These are phyloP conservation scores for Nannizziopsis barbatae DNA, from an alignment of 2,329 filamentous ascomycete species.

Conservation along the genomic window DNA sequence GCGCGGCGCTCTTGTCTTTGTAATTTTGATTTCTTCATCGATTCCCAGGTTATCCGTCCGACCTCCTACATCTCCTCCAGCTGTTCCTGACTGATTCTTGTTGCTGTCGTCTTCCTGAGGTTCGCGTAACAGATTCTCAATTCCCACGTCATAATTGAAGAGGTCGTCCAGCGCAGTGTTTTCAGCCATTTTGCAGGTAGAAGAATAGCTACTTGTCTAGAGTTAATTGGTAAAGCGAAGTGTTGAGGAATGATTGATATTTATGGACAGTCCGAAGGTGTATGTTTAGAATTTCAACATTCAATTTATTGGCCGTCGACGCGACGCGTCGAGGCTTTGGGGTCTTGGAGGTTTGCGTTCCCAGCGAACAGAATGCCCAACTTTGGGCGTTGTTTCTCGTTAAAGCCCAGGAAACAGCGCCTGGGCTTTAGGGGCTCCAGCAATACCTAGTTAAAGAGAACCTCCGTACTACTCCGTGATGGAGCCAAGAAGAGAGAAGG, in stretches of 20 bases:
- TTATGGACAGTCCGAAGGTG: too few species aligned
- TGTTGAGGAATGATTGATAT: neutral
- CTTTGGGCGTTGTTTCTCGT: too few species aligned
- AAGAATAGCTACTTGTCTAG: neutral
- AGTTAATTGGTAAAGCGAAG: neutral
- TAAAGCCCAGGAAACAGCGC: too few species aligned
- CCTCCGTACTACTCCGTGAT: too few species aligned
- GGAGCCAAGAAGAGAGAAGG: too few species aligned
- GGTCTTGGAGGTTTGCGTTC: neutral
- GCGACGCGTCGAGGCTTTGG: slow-evolving; percentile 5
- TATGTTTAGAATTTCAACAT: too few species aligned
- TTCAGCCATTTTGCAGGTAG: neutral
- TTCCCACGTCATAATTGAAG: slow-evolving; percentile 61
- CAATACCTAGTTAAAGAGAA: too few species aligned
- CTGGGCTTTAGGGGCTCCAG: too few species aligned
- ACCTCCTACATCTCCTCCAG: slow-evolving; percentile 24
- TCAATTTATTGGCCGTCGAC: too few species aligned
- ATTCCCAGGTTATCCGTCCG: slow-evolving; percentile 56
- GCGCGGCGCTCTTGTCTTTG: slow-evolving; percentile 62
- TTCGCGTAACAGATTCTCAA: slow-evolving; percentile 41
- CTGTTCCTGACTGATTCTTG: slow-evolving; percentile 13
- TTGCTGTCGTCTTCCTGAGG: slow-evolving; percentile 14
- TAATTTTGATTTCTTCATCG: slow-evolving; percentile 74
- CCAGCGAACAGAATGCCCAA: too few species aligned
- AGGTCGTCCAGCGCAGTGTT: slow-evolving; percentile 50